Evolutionary conservation across 768 basidiomycete species (phyloP).

Genomic region (Brasilioporus rufonigricans): DNA sequence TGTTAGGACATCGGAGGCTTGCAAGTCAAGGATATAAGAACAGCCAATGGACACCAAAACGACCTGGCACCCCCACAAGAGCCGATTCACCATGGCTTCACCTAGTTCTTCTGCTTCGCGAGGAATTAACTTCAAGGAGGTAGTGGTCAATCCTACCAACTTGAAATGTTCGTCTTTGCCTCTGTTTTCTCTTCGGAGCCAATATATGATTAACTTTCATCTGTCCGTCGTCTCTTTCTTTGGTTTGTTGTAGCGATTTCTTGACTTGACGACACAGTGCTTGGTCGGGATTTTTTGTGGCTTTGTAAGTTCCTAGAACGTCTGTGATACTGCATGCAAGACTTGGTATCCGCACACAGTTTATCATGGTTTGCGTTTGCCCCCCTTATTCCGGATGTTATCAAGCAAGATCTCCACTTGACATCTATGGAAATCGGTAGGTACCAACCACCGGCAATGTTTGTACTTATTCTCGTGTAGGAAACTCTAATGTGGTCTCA

Average conservation of each 20-base stretch:
- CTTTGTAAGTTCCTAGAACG: neutral
- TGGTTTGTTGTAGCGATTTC: neutral
- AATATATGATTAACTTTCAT: constrained; percentile 6
- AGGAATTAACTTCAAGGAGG: constrained; percentile 8
- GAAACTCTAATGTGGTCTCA: constrained; percentile 50
- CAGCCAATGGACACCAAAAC: neutral
- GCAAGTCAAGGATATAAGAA: neutral
- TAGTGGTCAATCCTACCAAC: constrained; percentile 2
- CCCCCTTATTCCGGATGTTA: constrained; percentile 54
- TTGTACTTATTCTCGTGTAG: constrained; percentile 10
- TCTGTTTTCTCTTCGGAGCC: neutral
- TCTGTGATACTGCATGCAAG: neutral
- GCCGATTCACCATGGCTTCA: constrained; percentile 3
- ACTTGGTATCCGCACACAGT: constrained; percentile 11
- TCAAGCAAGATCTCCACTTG: constrained; percentile 50
- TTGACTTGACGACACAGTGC: neutral
- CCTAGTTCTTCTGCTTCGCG: neutral
- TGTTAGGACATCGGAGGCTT: neutral
- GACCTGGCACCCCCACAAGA: neutral
- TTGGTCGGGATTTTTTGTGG: constrained; percentile 3
- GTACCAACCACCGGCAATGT: constrained; percentile 1
- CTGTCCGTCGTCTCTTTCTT: neutral
- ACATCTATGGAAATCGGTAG: constrained; percentile 43
- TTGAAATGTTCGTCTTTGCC: constrained; percentile 4
- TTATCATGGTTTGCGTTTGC: constrained; percentile 58